phyloP scores from a whole-genome alignment of 2,329 filamentous ascomycete genomes.

The Fusarium sublunatum region DNA sequence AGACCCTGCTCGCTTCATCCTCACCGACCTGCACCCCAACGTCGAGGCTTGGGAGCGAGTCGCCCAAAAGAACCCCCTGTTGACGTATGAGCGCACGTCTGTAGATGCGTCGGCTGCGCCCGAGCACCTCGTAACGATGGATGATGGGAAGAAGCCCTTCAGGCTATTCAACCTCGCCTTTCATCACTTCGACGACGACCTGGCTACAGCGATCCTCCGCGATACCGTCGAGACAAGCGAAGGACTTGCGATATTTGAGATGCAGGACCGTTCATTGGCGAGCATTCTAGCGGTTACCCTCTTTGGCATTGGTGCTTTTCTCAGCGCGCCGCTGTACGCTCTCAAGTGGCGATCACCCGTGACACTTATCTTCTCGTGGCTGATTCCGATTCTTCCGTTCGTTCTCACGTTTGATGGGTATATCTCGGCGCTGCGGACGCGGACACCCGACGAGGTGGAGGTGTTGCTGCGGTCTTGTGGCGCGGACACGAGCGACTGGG shows the following conservation, averaged over 20 bases:
- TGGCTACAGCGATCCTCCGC: conserved; percentile 69
- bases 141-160: conserved; percentile 65
- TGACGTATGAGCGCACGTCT: conserved; percentile 68
- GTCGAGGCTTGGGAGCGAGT: conserved; percentile 68
- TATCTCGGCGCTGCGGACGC: conserved; percentile 73
- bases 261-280: conserved; percentile 72
- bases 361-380: conserved; percentile 74
- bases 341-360: conserved; percentile 63
- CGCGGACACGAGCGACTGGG: conserved; percentile 60
- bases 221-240: conserved; percentile 73
- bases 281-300: conserved; percentile 65
- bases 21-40: conserved; percentile 75
- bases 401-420: conserved; percentile 76
- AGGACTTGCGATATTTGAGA: conserved; percentile 78
- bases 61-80: conserved; percentile 61
- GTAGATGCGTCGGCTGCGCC: conserved; percentile 75
- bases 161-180: conserved; percentile 80
- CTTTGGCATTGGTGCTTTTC: conserved; percentile 63
- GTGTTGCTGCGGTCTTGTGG: conserved; percentile 65
- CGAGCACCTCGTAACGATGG: conserved; percentile 56
- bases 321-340: conserved; percentile 64
- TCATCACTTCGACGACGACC: conserved; percentile 77
- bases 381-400: conserved; percentile 74
- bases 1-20: conserved; percentile 65
- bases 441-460: conserved; percentile 74